Evolutionary conservation across 2,329 filamentous ascomycete species (phyloP), one percentile per base, ranked within the genome.

Genomic region (Clonostachys byssicola): DNA sequence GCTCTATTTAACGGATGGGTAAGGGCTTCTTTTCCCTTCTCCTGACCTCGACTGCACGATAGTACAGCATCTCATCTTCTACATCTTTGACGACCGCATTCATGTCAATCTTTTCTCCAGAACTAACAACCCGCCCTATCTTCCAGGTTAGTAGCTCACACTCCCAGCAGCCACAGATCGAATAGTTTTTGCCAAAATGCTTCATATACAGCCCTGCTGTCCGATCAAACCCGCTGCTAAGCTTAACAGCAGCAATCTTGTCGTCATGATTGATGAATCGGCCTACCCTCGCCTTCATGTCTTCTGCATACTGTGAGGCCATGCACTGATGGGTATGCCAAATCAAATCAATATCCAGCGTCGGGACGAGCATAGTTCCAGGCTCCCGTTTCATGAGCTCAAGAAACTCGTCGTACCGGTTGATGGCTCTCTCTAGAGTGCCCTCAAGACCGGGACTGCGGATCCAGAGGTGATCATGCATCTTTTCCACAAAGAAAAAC

Each of bases 321-420:
- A 59, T 60, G 44, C 62, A 63, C 46, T 71, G 69, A 43, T 73
- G 67, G 0, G 70, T 73, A 43, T 72, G 67, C 70, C 70, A 73
- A 1, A 61, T 61, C 1, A 73, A 54, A 48, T 73, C 69, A 16
- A 73, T 64, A 48, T 72, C 68, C 6, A 70, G 51, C 0, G 68
- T 71, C 0, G 70, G 70, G 3, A 72, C 68, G 5, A 68, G 49
- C 13, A 60, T 62, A 10, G 23, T 57, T 6, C 47, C 47, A 6
- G 57, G 56, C 45, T 65, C 54, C 1, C 53, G 47, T 34, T 53
- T 56, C 38, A 71, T 51, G 4, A 73, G 58, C 10, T 53, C 52
- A 36, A 71, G 53, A 47, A 72, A 72, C 33, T 62, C 59, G 13
- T 51, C 49, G 49, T 75, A 75, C 3, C 72, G 64, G 4, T 54